These are phyloP conservation scores for Sphaceloma murrayae DNA, from an alignment of 2,329 filamentous ascomycete genomes.

Conservation along the genomic window DNA sequence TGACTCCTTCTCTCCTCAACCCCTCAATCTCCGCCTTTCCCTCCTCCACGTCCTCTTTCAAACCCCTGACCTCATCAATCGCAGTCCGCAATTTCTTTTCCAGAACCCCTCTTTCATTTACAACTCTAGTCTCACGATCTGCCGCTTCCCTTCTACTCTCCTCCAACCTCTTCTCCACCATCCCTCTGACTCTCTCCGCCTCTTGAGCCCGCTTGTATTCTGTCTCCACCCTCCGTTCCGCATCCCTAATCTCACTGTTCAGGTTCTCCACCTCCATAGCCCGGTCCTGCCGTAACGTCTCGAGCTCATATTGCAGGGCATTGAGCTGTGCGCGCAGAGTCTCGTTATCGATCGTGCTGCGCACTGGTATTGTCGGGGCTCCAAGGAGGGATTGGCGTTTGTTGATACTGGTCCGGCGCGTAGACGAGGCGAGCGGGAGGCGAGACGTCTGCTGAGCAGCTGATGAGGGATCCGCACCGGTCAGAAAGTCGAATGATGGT, in stretches of 20 bases:
- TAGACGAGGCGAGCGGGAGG: conserved; percentile 1
- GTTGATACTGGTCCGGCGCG: conserved; percentile 2
- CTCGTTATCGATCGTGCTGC: conserved; percentile 48
- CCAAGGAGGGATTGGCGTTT: conserved; percentile 9
- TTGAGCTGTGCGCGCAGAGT: conserved; percentile 84
- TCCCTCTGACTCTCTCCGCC: conserved; percentile 44
- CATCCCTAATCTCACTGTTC: conserved; percentile 73
- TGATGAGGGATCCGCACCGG: conserved; percentile 26
- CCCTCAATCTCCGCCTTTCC: conserved; percentile 63
- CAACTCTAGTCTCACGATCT: conserved; percentile 43
- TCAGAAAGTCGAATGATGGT: conserved; percentile 42
- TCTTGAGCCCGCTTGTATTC: conserved; percentile 62
- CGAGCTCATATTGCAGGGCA: conserved; percentile 76
- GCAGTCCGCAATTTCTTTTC: conserved; percentile 47
- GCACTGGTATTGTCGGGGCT: conserved; percentile 10
- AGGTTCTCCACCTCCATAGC: conserved; percentile 70
- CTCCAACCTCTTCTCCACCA: conserved; percentile 47
- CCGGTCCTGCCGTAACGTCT: conserved; percentile 77
- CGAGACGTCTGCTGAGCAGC: neutral
- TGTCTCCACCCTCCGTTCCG: conserved; percentile 70
- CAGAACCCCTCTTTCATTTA: conserved; percentile 46
- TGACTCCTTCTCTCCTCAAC: conserved; percentile 55
- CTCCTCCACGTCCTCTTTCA: conserved; percentile 78
- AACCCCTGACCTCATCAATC: conserved; percentile 60
- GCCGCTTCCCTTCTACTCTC: conserved; percentile 45